These are phyloP conservation scores for Globisporangium cylindrosporum DNA, from an alignment of 352 stramenopile genomes.

Conservation along the genomic window DNA sequence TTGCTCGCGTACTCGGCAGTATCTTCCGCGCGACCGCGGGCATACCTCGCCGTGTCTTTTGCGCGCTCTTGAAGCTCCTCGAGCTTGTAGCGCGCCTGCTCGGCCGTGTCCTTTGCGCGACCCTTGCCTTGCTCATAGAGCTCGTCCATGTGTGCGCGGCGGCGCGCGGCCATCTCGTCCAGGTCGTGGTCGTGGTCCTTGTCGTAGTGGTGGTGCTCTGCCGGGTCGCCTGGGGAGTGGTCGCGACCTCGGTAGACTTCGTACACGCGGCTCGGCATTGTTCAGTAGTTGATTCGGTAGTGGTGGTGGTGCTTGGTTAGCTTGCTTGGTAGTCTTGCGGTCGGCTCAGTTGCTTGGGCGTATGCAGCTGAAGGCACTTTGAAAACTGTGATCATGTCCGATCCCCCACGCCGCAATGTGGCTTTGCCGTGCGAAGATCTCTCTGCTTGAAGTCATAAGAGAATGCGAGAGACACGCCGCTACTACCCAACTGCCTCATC, in stretches of 20 bases:
- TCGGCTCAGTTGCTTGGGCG: neutral
- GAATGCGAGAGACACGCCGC: neutral
- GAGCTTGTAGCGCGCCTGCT: constrained; percentile 21
- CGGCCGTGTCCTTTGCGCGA: constrained; percentile 1
- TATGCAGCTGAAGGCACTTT: constrained; percentile 9
- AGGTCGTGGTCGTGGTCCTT: constrained; percentile 10
- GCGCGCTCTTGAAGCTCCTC: constrained; percentile 31
- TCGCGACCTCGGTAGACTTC: constrained; percentile 15
- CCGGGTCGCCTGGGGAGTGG: neutral
- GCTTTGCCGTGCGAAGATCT: neutral
- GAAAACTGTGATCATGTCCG: constrained; percentile 2
- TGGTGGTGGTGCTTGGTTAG: neutral
- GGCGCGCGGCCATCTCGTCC: constrained; percentile 12
- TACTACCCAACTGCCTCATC: neutral
- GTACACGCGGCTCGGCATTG: constrained; percentile 18
- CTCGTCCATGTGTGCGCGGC: constrained; percentile 11
- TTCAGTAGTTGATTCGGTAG: neutral
- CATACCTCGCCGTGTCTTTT: neutral
- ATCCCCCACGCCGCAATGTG: neutral
- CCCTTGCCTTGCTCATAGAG: constrained; percentile 8
- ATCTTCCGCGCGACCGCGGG: neutral
- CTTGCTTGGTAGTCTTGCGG: constrained; percentile 7
- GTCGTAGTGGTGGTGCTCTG: neutral
- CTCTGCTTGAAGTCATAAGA: neutral
- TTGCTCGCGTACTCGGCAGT: constrained; percentile 4